phyloP scores from a whole-genome alignment of 768 basidiomycete species.

The Coprinopsis cinerea region DNA sequence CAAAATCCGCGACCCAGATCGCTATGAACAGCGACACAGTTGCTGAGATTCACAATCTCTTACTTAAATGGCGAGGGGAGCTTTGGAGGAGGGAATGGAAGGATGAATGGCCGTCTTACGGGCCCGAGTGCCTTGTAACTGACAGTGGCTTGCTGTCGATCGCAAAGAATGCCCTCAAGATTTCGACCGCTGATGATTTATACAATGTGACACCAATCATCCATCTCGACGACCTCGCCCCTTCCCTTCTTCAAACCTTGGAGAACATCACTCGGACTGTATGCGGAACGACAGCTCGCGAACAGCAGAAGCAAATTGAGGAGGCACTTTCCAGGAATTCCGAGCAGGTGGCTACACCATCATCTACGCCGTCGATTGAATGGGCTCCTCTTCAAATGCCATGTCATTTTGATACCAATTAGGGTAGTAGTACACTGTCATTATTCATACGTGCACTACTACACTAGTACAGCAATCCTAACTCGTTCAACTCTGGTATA shows the following conservation, averaged over 20 bases:
- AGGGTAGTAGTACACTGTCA: too few species aligned
- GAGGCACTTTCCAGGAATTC: too few species aligned
- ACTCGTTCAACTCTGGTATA: too few species aligned
- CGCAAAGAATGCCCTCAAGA: neutral
- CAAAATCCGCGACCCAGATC: too few species aligned
- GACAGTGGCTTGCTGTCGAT: constrained; percentile 5
- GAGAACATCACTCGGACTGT: neutral
- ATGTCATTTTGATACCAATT: too few species aligned
- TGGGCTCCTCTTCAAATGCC: too few species aligned
- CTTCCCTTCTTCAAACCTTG: neutral
- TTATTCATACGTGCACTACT: too few species aligned
- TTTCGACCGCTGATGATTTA: constrained; percentile 1
- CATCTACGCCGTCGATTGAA: too few species aligned
- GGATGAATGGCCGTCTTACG: constrained; percentile 11
- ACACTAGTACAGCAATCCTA: too few species aligned
- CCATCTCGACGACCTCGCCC: constrained; percentile 8
- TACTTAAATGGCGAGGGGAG: constrained; percentile 2
- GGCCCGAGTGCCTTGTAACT: constrained; percentile 5
- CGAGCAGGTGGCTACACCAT: too few species aligned
- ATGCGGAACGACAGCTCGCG: neutral
- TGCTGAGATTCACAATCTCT: too few species aligned
- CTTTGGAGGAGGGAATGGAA: constrained; percentile 12
- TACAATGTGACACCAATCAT: constrained; percentile 5
- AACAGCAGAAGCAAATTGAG: neutral
- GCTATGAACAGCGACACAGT: too few species aligned